Percentiles rank a stretch among this genome's conserved stretches.
Evolutionary conservation across 208 protist genomes (phyloP).

Genomic region (Trypanosoma cruzi): DNA sequence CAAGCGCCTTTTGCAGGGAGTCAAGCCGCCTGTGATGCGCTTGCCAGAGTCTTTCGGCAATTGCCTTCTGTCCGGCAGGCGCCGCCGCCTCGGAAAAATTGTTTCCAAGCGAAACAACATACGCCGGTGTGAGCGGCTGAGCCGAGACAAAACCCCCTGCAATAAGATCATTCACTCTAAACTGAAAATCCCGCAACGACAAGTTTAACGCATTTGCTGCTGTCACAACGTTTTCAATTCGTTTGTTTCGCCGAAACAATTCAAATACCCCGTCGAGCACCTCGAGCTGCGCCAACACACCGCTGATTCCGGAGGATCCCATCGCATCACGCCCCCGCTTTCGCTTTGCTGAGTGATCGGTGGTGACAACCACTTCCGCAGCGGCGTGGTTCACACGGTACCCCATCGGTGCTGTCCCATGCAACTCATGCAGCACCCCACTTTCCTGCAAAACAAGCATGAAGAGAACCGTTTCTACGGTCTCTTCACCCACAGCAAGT

Average conservation of each 20-base stretch:
- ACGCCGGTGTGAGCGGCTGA: conserved; percentile 23
- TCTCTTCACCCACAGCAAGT: conserved; percentile 67
- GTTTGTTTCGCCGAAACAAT: conserved; percentile 33
- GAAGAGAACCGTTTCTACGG: conserved; percentile 84
- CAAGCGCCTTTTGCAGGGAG: conserved; percentile 40
- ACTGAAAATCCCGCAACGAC: conserved; percentile 57
- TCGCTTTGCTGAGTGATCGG: background rate
- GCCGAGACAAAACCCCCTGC: conserved; percentile 34
- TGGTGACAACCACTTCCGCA: background rate
- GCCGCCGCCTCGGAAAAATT: conserved; percentile 39
- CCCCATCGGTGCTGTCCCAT: conserved; percentile 44
- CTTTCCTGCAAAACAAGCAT: conserved; percentile 45
- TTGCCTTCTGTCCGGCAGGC: conserved; percentile 24
- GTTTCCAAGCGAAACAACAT: conserved; percentile 27
- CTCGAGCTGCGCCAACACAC: conserved; percentile 62
- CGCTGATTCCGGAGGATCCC: conserved; percentile 36
- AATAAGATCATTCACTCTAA: conserved; percentile 63
- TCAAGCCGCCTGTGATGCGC: conserved; percentile 41
- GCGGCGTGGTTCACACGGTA: conserved; percentile 35
- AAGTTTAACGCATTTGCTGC: conserved; percentile 62
- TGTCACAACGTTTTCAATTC: conserved; percentile 52
- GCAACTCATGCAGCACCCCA: conserved; percentile 40
- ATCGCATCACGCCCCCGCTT: conserved; percentile 27
- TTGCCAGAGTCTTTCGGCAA: conserved; percentile 31
- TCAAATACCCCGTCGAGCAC: conserved; percentile 68